Base-by-base conservation (phyloP, 1,284 basidiomycete species). In the Bondarzewia mesenterica region DNA sequence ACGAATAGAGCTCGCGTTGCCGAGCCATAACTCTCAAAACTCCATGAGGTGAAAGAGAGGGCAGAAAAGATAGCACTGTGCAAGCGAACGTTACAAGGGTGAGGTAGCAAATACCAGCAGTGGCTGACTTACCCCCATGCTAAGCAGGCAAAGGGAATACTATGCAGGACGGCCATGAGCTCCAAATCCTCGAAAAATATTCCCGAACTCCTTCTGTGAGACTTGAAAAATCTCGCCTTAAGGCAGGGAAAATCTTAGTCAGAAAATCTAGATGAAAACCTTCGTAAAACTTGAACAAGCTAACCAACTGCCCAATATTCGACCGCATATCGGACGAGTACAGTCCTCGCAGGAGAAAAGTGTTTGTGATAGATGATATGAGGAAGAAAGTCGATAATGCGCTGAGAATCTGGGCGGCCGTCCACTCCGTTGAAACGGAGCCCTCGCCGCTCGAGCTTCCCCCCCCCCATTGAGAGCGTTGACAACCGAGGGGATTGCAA, bases 401-500 rank as follows among this genome's bases (percentile, higher is more conserved):
- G 39, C 39, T 40, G 5, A 40, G 39, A 14, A 40, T 18, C 20
- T 40, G 39, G 6, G 39, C 39, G 12, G 14, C 16, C 20, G 39
- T 40, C 39, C 39, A 21, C 15, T 22, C 27, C 26, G n/a, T 8
- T 7, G 20, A 20, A 12, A 16, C 15, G 32, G 29, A 32, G 29
- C 18, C n/a, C 16, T n/a, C n/a, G 27, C 36, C 50, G 25, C 10
- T 32, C 6, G 29, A 32, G 29, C n/a, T 32, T 12, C n/a, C n/a
- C 3, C n/a, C n/a, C n/a, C n/a, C 3, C n/a, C n/a, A n/a, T 23
- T 26, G 43, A 51, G 44, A 16, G 42, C 43, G 37, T 38, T 41
- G 32, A 51, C 45, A 39, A 43, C 50, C 41, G 50, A 23, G 21
- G 48, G 39, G 8, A 25, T 16, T 12, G 41, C 44, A n/a, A 45